Conservation (phyloP, 1,284 basidiomycete genomes). For the Hymenochaete sp. region DNA sequence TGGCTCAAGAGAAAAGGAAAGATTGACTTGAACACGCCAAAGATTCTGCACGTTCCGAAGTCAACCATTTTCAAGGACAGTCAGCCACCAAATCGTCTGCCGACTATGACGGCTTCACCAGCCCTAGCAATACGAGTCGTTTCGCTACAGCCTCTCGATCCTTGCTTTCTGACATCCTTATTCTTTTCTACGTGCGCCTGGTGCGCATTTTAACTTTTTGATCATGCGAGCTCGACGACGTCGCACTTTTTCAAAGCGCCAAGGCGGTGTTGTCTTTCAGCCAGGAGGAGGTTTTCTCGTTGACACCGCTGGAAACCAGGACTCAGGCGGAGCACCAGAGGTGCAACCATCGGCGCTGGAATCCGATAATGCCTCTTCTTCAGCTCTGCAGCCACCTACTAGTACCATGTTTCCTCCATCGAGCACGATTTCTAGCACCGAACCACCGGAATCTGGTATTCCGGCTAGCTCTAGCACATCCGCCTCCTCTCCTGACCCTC, state of each 20-base stretch:
- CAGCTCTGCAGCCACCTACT: not conserved
- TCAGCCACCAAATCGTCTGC: no score
- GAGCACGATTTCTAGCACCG: no score
- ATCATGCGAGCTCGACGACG: conserved; percentile 10
- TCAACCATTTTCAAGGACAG: no score
- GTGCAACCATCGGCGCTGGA: not conserved
- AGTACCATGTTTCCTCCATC: not conserved
- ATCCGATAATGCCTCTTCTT: not conserved
- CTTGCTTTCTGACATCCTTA: not conserved
- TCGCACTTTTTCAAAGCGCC: conserved; percentile 5
- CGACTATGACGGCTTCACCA: no score
- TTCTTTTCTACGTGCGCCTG: conserved; percentile 8
- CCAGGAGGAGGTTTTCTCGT: conserved; percentile 8
- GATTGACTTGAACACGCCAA: no score
- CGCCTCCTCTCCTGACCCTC: not conserved
- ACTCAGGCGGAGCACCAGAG: not conserved
- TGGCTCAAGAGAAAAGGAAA: no score
- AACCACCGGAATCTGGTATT: not conserved
- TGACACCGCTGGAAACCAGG: not conserved
- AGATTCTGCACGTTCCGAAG: no score
- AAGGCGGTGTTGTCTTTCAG: conserved; percentile 7
- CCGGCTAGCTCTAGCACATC: not conserved
- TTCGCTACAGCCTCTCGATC: not conserved
- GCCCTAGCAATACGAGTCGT: not conserved
- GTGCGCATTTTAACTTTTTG: conserved; percentile 3